Evolutionary conservation across 2,329 filamentous ascomycete species (phyloP), one percentile per base, ranked within the genome.

Genomic region (Ceratocystis albifundus): DNA sequence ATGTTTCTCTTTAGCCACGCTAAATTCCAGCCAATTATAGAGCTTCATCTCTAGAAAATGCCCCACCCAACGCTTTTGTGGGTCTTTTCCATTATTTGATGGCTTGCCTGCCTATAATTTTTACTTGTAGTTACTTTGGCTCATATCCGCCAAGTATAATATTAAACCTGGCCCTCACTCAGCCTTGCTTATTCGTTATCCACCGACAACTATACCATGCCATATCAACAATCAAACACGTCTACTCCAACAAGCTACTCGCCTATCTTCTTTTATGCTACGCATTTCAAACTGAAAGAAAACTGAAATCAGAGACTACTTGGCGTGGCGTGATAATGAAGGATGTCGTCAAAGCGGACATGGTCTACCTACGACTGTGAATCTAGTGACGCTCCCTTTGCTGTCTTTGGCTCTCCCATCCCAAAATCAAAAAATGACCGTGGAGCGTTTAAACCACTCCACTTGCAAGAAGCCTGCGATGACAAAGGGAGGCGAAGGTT

Each of bases 391-490:
- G 86, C 89, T 15, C 87, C 89, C 0, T 96, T 85, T 75, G 88
- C 88, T 66, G 73, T 88, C 66, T 96, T 88, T 74, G 94, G 94
- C 73, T 96, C 90, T 2, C 87, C 92, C 7, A 81, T 99, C 17
- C 91, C 91, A 0, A 84, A 89, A 68, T 90, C 96, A 72, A 81
- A 87, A 62, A 84, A 90, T 22, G 92, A 97, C 75, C 90, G 96
- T 78, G 93, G 92, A 69, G 90, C 89, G 50, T 97, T 92, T 74
- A 84, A 96, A 17, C 94, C 94, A 0, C 77, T 96, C n/a, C 97
- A 94, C 91, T 96, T 97, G 78, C 94, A 99, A 79, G 93, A 96
- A 74, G 92, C 96, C 74, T 89, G 88, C 68, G 94, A 99, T 76
- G 94, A 96, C 73, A 86, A 86, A 70, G 94, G 94, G 17, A 82